These are phyloP conservation scores for Cudoniella acicularis DNA, from an alignment of 495 filamentous ascomycete genomes.

Conservation along the genomic window DNA sequence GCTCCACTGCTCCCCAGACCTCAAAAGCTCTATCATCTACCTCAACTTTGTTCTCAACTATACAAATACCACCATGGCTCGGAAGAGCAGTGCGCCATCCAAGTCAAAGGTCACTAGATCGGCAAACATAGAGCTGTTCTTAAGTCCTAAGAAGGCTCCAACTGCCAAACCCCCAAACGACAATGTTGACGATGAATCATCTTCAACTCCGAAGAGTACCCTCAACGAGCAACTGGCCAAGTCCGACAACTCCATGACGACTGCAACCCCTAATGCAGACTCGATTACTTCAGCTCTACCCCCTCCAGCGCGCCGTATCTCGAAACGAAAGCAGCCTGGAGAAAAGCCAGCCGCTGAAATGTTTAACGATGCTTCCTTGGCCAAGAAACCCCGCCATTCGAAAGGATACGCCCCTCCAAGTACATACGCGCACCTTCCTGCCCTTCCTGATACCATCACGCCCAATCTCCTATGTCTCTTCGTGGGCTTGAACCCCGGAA, in stretches of 20 bases:
- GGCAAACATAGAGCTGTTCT: conserved; percentile 4
- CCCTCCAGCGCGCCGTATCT: conserved; percentile 1
- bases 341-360: conserved; percentile 6
- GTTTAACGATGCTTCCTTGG: conserved; percentile 6
- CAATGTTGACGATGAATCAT: not conserved
- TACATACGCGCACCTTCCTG: conserved; percentile 62
- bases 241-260: conserved; percentile 6
- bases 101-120: conserved; percentile 4
- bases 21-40: too few relatives aligned
- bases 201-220: conserved; percentile 1
- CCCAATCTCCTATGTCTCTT: conserved; percentile 76
- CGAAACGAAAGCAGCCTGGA: conserved; percentile 10
- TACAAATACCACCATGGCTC: conserved; percentile 5
- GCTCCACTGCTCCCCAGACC: too few relatives aligned
- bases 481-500: conserved; percentile 86
- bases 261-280: conserved; percentile 4
- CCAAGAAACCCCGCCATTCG: conserved; percentile 11
- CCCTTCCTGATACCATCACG: conserved; percentile 71
- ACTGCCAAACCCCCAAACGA: conserved; percentile 4
- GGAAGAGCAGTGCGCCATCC: conserved; percentile 2
- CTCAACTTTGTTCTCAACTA: too few relatives aligned
- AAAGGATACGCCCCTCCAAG: conserved; percentile 59
- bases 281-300: conserved; percentile 2
- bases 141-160: not conserved
- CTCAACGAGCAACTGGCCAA: too few relatives aligned